Base-by-base conservation (phyloP, 2,329 filamentous ascomycete species). In the Aspergillus sp. region DNA sequence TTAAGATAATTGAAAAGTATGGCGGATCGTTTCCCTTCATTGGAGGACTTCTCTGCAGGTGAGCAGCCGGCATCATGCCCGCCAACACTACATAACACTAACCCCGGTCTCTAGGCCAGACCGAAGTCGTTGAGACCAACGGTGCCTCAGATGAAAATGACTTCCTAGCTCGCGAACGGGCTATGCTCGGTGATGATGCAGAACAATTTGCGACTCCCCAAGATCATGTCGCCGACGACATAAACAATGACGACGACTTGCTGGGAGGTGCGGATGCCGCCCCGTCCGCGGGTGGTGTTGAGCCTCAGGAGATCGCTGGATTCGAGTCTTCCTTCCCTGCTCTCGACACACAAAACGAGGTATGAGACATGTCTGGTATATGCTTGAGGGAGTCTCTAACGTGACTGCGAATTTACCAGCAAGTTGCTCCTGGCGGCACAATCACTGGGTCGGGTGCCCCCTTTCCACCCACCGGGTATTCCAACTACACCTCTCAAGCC, bases 291-390 rank as follows among this genome's bases (percentile, higher is more conserved):
- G 53, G 52, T n/a, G 67, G 63, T 43, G 61, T 61, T 59, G 67
- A 61, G 15, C 67, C 73, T 28, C 39, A 55, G 21, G 77, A 82
- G 60, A 81, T 87, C 66, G 78, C 79, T 48, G 84, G 84, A 64
- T 98, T 98, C 70, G 91, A 97, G 79, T 91, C 87, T 76, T 92
- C 92, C 64, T 99, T 97, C 78, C 95, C 95, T 30, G 91, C 92
- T 59, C 87, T 99, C 67, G 85, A 88, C 70, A 86, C 84, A 52
- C 78, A 81, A 78, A 92, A 92, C 72, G 86, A 93, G 80, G 91
- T 92, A 79, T 65, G 79, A 52, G 58, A 60, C 38, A 38, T 8
- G 7, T 39, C 7, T 15, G 49, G 10, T 36, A 17, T 38, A 23
- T 21, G n/a, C 30, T 25, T 17, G 10, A 53, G 49, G 8, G 12